Conservation (phyloP, 805 yeast species). For the Ogataea trehaloabstinens region DNA sequence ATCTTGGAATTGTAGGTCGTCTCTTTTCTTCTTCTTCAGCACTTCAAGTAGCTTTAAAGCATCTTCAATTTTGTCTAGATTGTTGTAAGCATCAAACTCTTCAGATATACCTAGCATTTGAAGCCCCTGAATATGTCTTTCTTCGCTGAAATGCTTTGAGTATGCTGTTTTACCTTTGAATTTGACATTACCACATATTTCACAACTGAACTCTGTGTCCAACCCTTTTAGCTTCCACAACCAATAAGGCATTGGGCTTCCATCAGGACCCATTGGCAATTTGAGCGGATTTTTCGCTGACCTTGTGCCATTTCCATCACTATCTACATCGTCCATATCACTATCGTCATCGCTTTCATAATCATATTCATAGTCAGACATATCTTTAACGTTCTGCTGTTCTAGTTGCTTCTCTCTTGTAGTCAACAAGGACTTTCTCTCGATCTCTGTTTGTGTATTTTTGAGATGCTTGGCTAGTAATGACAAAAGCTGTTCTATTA, state of each 20-base stretch:
- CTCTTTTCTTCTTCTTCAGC: constrained; percentile 37
- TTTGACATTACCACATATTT: constrained; percentile 74
- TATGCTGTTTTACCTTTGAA: constrained; percentile 75
- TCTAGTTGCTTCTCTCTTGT: constrained; percentile 60
- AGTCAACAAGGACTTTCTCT: constrained; percentile 66
- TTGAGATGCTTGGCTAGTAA: constrained; percentile 40
- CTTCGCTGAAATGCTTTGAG: constrained; percentile 71
- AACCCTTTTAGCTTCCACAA: constrained; percentile 86
- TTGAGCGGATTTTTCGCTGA: constrained; percentile 47
- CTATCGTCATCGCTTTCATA: constrained; percentile 23
- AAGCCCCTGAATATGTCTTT: constrained; percentile 71
- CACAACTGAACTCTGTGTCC: constrained; percentile 70
- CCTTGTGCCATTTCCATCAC: constrained; percentile 34
- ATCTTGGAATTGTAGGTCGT: constrained; percentile 43
- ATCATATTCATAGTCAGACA: constrained; percentile 33
- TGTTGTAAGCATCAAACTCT: constrained; percentile 48
- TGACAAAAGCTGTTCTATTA: constrained; percentile 36
- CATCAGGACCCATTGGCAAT: constrained; percentile 83
- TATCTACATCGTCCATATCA: constrained; percentile 24
- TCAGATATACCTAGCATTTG: constrained; percentile 69
- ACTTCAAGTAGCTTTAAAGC: constrained; percentile 58
- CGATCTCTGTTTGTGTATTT: constrained; percentile 58
- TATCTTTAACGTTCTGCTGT: constrained; percentile 41
- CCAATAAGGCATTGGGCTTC: constrained; percentile 93
- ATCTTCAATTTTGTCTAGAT: constrained; percentile 64